Base-by-base conservation (phyloP, 768 basidiomycete genomes). In the Pisolithus marmoratus region DNA sequence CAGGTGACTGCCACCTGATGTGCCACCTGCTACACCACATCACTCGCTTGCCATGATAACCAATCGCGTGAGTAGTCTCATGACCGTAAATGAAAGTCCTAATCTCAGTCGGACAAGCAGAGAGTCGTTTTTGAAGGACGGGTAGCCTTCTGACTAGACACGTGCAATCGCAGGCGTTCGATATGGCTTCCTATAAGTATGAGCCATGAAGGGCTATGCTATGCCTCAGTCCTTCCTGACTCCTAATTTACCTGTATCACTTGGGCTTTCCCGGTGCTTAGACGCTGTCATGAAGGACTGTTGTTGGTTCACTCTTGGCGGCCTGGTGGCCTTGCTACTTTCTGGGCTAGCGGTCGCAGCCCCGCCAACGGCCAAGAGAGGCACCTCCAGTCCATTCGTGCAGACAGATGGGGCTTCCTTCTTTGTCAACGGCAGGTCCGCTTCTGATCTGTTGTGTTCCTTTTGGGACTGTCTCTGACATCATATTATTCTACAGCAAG, bases 371-470 rank as follows among this genome's bases (percentile, higher is more conserved):
- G 51, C 55, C 40, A 65, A 58, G 55, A 70, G 72, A 54, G 53
- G 58, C n/a, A n/a, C n/a, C 37, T 29, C 63, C n/a, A 65, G 68
- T 24, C 63, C 68, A 2, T 85, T 82, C 57, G 73, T 85, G 14
- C 63, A 71, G 38, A 70, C 70, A 4, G 57, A 71, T 36, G 72
- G 74, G 51, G 61, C 69, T n/a, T 70, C 74, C 27, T 82, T 85
- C 57, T 56, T 64, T 23, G 72, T 81, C 41, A 83, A 84, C 51
- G 81, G 81, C 60, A 78, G 73, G 83, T 77, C 53, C 40, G 64
- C 36, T 6, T 1, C 3, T 2, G 11, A 17, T n/a, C n/a, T n/a
- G 8, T 9, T 20, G 36, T 15, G 44, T 42, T 46, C 38, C 49
- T 43, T 31, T 4, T 2, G 45, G 17, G 24, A 23, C 45, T 48